A percentile compares a stretch with the other conserved stretches of the same genome.
Evolutionary conservation across 345 rosid species (phyloP).

Genomic region (Hibiscus mutabilis): DNA sequence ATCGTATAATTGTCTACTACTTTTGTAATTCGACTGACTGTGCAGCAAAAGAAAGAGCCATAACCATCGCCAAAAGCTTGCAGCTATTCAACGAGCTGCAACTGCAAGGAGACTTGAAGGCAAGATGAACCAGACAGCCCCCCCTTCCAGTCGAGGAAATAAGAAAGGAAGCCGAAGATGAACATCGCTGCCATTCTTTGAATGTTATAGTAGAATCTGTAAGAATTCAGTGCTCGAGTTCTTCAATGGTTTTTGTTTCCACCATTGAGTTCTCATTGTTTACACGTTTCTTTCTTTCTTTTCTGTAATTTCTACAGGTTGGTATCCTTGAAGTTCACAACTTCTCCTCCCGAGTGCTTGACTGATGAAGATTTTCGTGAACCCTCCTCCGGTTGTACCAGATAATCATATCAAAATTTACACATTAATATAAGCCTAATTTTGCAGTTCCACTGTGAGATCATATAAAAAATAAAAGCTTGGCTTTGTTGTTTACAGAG

Average conservation of each 20-base stretch:
- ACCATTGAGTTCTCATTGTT: neutral
- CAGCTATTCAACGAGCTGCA: conserved; percentile 49
- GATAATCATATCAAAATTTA: neutral
- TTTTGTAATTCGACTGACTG: neutral
- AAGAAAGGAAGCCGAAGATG: conserved; percentile 41
- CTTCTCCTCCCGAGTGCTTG: neutral
- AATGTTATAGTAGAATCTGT: neutral
- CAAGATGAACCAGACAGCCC: conserved; percentile 23
- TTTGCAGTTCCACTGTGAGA: neutral
- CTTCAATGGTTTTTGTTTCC: neutral
- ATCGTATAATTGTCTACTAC: neutral
- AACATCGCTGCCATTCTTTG: neutral
- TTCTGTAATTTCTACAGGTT: neutral
- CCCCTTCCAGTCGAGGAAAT: conserved; percentile 26
- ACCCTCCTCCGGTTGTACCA: neutral
- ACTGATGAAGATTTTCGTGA: neutral
- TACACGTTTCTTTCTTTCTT: neutral
- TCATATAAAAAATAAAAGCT: neutral
- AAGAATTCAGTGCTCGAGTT: neutral
- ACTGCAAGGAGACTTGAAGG: conserved; percentile 60
- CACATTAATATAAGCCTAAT: neutral
- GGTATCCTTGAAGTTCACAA: neutral
- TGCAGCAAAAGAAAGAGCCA: conserved; percentile 56
- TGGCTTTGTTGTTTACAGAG: neutral
- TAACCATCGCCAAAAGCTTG: conserved; percentile 43